phyloP scores from a whole-genome alignment of 768 basidiomycete species.

The Podaxis sp. region DNA sequence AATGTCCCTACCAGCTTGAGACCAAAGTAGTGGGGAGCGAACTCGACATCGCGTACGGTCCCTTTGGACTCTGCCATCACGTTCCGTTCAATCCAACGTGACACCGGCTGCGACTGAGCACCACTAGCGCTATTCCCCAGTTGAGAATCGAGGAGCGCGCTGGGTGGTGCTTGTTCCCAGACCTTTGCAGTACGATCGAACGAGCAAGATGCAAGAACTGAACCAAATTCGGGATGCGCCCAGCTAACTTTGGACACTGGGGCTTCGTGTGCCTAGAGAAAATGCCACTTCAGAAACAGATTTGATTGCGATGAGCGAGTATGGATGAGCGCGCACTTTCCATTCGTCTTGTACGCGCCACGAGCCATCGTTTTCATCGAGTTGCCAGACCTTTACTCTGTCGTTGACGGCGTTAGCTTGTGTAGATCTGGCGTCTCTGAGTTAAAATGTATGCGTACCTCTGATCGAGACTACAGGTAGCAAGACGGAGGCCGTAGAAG shows the following conservation, averaged over 20 bases:
- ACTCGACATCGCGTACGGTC: conserved; percentile 83
- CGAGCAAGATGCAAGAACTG: conserved; percentile 81
- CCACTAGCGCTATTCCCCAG: background rate
- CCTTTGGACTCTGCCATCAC: conserved; percentile 83
- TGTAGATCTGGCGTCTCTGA: conserved; percentile 12
- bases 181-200: conserved; percentile 93
- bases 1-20: conserved; percentile 70
- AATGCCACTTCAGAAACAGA: background rate
- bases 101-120: conserved; percentile 22
- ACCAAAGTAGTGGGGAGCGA: conserved; percentile 85
- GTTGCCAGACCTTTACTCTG: conserved; percentile 85
- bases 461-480: conserved; percentile 83
- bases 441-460: conserved; percentile 40
- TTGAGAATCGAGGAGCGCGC: conserved; percentile 18
- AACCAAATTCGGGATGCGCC: conserved; percentile 93
- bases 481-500: conserved; percentile 82
- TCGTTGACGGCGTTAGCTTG: background rate
- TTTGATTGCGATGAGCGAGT: background rate
- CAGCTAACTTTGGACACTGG: conserved; percentile 81
- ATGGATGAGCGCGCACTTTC: conserved; percentile 59
- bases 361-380: conserved; percentile 68
- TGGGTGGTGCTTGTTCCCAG: conserved; percentile 69
- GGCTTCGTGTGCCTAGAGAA: conserved; percentile 86
- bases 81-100: conserved; percentile 74
- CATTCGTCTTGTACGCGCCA: conserved; percentile 88